Percentiles rank a stretch among this genome's conserved stretches.
Evolutionary conservation across 2,329 filamentous ascomycete genomes (phyloP).

Genomic region (Ophiostoma tasmaniense): DNA sequence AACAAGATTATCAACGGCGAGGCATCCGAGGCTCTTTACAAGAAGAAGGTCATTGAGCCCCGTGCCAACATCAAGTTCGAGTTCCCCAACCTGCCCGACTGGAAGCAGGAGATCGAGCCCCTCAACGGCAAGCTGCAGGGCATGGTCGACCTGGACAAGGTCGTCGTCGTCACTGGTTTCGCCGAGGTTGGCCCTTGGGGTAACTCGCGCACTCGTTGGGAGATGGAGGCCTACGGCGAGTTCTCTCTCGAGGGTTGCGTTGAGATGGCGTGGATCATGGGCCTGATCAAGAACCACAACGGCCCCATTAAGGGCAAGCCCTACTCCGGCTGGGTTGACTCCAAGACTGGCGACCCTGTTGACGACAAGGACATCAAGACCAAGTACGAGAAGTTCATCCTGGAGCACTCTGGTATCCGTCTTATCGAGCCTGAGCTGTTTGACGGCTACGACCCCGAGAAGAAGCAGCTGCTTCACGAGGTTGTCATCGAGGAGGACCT

Average conservation of each 20-base stretch:
- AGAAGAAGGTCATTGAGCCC: constrained; percentile 86
- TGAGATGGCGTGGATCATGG: constrained; percentile 99
- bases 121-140: constrained; percentile 84
- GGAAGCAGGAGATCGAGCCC: constrained; percentile 82
- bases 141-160: constrained; percentile 98
- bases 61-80: constrained; percentile 97
- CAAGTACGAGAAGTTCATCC: constrained; percentile 94
- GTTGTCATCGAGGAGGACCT: constrained; percentile 96
- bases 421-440: constrained; percentile 97
- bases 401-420: constrained; percentile 95
- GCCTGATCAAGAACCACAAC: constrained; percentile 97
- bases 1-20: constrained; percentile 97
- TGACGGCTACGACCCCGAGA: constrained; percentile 91
- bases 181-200: constrained; percentile 96
- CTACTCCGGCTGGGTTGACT: constrained; percentile 94
- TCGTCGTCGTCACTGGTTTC: constrained; percentile 95
- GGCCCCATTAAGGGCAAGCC: constrained; percentile 90
- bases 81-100: constrained; percentile 83
- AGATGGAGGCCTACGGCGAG: constrained; percentile 95
- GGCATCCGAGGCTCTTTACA: constrained; percentile 83
- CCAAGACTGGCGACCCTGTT: constrained; percentile 87
- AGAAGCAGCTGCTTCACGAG: constrained; percentile 97
- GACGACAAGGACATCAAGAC: constrained; percentile 96
- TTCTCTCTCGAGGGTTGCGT: constrained; percentile 97
- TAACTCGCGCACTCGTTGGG: constrained; percentile 96